Percentiles rank a stretch among this genome's conserved stretches.
These are phyloP conservation scores for Solanum hybrid DNA, from an alignment of 305 asterid species.

Conservation along the genomic window DNA sequence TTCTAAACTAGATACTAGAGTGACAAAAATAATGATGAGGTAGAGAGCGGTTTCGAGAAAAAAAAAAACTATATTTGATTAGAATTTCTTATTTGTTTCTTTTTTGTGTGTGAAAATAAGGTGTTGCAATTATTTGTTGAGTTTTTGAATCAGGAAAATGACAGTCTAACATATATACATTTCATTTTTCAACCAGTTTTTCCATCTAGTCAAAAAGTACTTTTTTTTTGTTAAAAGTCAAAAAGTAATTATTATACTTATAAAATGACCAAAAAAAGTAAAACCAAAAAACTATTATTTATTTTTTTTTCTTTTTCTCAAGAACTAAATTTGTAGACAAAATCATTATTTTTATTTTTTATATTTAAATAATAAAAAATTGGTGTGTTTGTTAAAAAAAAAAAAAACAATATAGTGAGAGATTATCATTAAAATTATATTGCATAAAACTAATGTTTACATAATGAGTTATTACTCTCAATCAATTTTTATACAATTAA, in stretches of 20 bases:
- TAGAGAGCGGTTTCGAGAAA: no score
- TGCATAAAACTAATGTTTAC: neutral
- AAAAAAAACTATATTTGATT: no score
- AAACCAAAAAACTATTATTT: neutral
- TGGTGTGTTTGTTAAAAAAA: neutral
- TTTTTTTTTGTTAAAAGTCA: no score
- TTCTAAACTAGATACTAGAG: neutral
- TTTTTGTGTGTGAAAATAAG: neutral
- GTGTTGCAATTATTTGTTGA: neutral
- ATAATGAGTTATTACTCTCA: no score
- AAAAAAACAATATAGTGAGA: neutral
- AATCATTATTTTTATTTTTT: no score
- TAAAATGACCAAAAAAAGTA: neutral
- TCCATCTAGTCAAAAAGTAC: neutral
- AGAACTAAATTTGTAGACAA: neutral
- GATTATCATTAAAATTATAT: neutral
- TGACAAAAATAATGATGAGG: no score
- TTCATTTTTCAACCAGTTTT: neutral
- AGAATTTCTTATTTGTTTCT: neutral
- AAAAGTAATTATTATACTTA: no score
- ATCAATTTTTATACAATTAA: no score
- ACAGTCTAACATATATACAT: neutral
- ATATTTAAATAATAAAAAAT: no score
- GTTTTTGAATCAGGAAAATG: neutral
- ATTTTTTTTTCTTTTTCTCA: neutral